Conservation (phyloP, 306 rosid genomes). For the Gynostemma pentaphyllum region DNA sequence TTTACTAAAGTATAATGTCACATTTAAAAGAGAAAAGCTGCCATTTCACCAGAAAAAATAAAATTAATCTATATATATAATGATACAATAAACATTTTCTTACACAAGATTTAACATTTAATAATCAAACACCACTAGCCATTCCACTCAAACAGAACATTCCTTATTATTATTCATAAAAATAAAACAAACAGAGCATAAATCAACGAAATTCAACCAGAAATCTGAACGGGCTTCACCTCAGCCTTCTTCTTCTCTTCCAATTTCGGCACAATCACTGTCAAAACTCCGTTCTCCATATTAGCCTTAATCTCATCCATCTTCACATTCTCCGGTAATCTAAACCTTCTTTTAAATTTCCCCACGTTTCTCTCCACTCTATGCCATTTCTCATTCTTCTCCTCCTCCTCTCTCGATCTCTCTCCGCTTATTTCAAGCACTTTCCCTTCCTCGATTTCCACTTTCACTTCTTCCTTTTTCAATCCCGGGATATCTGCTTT, state of each 20-base stretch:
- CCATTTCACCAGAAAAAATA: no score
- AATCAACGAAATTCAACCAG: no score
- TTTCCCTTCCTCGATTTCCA: conserved; percentile 4
- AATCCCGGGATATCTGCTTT: conserved; percentile 6
- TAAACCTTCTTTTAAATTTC: not conserved
- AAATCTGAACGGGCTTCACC: not conserved
- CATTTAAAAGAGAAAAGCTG: no score
- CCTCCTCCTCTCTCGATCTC: not conserved
- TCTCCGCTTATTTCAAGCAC: not conserved
- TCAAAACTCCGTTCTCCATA: not conserved
- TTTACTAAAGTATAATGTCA: no score
- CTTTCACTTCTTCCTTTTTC: conserved; percentile 6
- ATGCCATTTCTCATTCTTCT: conserved; percentile 2
- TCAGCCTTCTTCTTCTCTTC: not conserved
- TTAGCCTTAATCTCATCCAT: conserved; percentile 1
- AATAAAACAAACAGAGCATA: no score
- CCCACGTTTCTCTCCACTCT: conserved; percentile 6
- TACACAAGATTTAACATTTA: no score
- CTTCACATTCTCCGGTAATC: not conserved
- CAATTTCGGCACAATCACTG: not conserved
- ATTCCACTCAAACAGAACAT: no score
- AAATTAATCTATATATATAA: no score
- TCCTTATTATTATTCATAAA: no score
- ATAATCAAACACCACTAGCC: no score
- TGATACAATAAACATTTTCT: no score